These are phyloP conservation scores for Micractinium sp. DNA, from an alignment of 139 green algal species.

Conservation along the genomic window DNA sequence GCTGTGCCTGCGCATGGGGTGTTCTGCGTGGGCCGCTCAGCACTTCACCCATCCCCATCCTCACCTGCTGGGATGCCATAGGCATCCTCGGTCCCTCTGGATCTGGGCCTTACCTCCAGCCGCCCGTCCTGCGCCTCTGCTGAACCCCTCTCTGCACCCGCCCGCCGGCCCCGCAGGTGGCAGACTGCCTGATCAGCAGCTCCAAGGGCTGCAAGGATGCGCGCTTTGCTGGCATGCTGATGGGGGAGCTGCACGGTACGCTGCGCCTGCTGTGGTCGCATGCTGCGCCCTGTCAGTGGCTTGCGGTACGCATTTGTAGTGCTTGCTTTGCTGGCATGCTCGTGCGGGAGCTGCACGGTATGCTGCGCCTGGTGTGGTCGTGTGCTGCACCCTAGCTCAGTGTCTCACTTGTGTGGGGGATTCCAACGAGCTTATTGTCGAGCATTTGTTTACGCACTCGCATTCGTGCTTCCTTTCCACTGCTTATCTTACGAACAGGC, in stretches of 20 bases:
- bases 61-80: neutral
- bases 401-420: too few relatives aligned
- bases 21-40: neutral
- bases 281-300: too few relatives aligned
- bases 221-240: slow-evolving; percentile 37
- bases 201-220: neutral
- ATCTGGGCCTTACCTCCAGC: too few relatives aligned
- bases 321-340: slow-evolving; percentile 18
- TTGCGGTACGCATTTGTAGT: too few relatives aligned
- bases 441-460: too few relatives aligned
- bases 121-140: too few relatives aligned
- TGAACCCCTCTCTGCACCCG: neutral
- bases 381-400: too few relatives aligned
- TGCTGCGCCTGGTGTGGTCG: neutral
- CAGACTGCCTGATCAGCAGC: slow-evolving; percentile 28
- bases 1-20: neutral
- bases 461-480: too few relatives aligned
- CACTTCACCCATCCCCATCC: too few relatives aligned
- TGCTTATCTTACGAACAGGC: neutral
- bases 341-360: slow-evolving; percentile 35
- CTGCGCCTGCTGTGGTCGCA: neutral
- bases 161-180: neutral
- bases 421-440: too few relatives aligned
- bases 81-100: neutral
- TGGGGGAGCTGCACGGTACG: slow-evolving; percentile 47